Base-by-base conservation (phyloP, 2,329 filamentous ascomycete species). In the Penicillium sp. region DNA sequence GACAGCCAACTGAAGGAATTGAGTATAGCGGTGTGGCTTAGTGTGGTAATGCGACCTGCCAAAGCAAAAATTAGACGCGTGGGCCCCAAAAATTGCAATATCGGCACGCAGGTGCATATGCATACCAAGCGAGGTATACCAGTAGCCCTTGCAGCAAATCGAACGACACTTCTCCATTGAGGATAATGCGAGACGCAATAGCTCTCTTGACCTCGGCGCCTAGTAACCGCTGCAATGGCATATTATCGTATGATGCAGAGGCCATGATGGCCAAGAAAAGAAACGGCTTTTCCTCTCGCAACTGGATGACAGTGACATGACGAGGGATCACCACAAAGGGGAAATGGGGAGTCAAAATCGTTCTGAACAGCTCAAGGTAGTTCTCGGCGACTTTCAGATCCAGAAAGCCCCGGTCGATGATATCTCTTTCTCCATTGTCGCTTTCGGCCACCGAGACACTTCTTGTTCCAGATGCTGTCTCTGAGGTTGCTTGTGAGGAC, bases 61-160 rank as follows among this genome's bases (percentile, higher is more conserved):
- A 60, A 35, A 52, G 38, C 51, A 39, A 42, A 56, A 4, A 51
- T 52, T 22, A 58, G 37, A 45, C 31, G 51, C 54, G 55, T 54
- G 49, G 39, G 12, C 50, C 45, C 34, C 54, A 47, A 50, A 50
- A 38, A 5, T 22, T 51, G 31, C 48, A 57, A 57, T 47, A 47
- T 28, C 34, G 12, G 5, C 10, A 17, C 31, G 34, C 31, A 3
- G 47, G 42, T 17, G 34, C 6, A 41, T 37, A 45, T 45, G 42
- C 42, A 57, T 55, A 76, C 75, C 75, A 79, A 22, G 72, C 74
- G 15, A 74, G 58, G 53, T 71, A 72, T 0, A 79, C 65, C 14
- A 79, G 62, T 5, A 78, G 56, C 2, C 76, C 77, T 62, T 79
- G 74, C 15, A 79, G 67, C 12, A 77, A 65, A 39, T 78, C 78